Evolutionary conservation across 768 basidiomycete genomes (phyloP).

Genomic region (Boletus rubescentipes): DNA sequence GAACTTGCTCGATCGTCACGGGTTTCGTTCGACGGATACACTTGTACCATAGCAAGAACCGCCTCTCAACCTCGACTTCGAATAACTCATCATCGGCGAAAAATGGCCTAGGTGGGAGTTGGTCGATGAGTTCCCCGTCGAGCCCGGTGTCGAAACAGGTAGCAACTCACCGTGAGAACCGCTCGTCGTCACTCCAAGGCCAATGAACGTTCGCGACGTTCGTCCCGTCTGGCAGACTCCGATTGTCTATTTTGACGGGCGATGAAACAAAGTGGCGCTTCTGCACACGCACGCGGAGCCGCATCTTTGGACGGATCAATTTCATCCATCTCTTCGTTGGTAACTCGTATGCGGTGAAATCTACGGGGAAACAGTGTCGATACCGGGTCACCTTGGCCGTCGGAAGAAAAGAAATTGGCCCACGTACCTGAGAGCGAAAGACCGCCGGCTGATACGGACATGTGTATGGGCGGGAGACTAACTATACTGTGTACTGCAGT

Average conservation of each 20-base stretch:
- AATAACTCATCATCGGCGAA: slow-evolving; percentile 17
- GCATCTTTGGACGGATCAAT: slow-evolving; percentile 22
- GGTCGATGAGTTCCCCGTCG: background rate
- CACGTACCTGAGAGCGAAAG: slow-evolving; percentile 22
- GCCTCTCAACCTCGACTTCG: slow-evolving; percentile 21
- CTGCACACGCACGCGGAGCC: slow-evolving; percentile 17
- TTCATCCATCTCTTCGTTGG: slow-evolving; percentile 21
- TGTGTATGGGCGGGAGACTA: background rate
- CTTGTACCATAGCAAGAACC: slow-evolving; percentile 21
- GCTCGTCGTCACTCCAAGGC: slow-evolving; percentile 14
- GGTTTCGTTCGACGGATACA: slow-evolving; percentile 27
- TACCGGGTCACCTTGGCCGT: background rate
- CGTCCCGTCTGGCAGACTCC: background rate
- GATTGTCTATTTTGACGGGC: slow-evolving; percentile 5
- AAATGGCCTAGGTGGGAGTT: slow-evolving; percentile 8
- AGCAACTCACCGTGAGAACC: slow-evolving; percentile 17
- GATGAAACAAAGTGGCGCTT: slow-evolving; percentile 18
- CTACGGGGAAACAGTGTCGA: background rate
- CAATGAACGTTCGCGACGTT: slow-evolving; percentile 3
- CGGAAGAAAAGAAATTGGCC: background rate
- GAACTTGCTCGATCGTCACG: slow-evolving; percentile 22
- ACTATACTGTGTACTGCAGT: too few relatives aligned
- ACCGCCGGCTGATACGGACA: slow-evolving; percentile 8
- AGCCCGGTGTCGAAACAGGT: too few relatives aligned
- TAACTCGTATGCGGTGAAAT: slow-evolving; percentile 25